phyloP scores from a whole-genome alignment of 306 rosid genomes.

The Prinsepia uniflora region DNA sequence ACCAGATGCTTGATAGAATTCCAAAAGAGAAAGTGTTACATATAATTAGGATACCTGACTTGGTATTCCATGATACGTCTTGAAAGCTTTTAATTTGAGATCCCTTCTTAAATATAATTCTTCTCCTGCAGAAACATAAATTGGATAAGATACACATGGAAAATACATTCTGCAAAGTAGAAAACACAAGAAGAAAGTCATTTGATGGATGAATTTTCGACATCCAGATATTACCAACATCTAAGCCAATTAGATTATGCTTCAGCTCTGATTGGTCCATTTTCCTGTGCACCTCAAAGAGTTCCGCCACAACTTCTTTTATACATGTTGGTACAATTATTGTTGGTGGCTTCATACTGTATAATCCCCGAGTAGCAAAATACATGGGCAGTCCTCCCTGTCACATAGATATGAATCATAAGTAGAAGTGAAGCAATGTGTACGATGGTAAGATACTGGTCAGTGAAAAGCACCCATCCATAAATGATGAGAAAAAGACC shows the following conservation, averaged over 20 bases:
- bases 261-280: slow-evolving; percentile 86
- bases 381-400: slow-evolving; percentile 96
- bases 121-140: slow-evolving; percentile 60
- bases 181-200: background rate
- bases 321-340: slow-evolving; percentile 67
- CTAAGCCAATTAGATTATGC: slow-evolving; percentile 72
- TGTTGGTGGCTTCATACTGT: slow-evolving; percentile 83
- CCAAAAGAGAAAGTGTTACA: background rate
- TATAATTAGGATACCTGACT: slow-evolving; percentile 59
- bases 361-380: slow-evolving; percentile 87
- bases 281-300: slow-evolving; percentile 75
- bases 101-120: slow-evolving; percentile 64
- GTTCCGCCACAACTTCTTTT: slow-evolving; percentile 71
- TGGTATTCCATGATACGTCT: slow-evolving; percentile 79
- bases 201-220: slow-evolving; percentile 21
- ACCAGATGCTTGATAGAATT: slow-evolving; percentile 16
- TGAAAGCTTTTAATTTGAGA: slow-evolving; percentile 79
- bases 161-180: slow-evolving; percentile 5
- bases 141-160: background rate
- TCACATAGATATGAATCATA: slow-evolving; percentile 4
- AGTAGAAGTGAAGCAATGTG: background rate
- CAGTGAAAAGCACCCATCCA: background rate
- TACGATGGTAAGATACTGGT: background rate
- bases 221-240: slow-evolving; percentile 59
- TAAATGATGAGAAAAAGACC: slow-evolving; percentile 5